Evolutionary conservation across 768 basidiomycete species (phyloP).

Genomic region (Tylopilus felleus): DNA sequence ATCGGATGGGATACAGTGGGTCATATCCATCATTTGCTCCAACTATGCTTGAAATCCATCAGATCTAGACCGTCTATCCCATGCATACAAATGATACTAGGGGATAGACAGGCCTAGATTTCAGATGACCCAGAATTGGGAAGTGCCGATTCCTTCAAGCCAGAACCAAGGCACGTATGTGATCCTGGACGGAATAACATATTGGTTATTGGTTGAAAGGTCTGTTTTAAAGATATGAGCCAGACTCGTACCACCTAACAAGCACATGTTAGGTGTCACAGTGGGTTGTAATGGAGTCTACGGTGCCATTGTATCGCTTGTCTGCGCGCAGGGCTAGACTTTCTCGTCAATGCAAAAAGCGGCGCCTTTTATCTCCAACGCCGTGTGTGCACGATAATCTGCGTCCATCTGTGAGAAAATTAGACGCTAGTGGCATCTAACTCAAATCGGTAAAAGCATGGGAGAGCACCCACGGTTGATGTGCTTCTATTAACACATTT

Average conservation of each 20-base stretch:
- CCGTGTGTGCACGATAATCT: neutral
- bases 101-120: neutral
- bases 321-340: neutral
- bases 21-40: neutral
- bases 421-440: neutral
- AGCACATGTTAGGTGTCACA: neutral
- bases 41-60: neutral
- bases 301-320: neutral
- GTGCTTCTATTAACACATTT: slow-evolving; percentile 4
- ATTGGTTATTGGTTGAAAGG: neutral
- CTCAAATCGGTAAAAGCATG: slow-evolving; percentile 18
- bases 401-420: slow-evolving; percentile 10
- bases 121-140: neutral
- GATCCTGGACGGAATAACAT: neutral
- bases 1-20: neutral
- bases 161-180: neutral
- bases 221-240: neutral
- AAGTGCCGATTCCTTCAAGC: neutral
- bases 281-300: neutral
- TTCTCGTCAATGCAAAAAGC: neutral
- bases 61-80: neutral
- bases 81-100: neutral
- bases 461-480: slow-evolving; percentile 7
- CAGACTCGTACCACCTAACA: slow-evolving; percentile 4
- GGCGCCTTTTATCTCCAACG: slow-evolving; percentile 2